A percentile compares a stretch with the other conserved stretches of the same genome.
Evolutionary conservation across 768 basidiomycete genomes (phyloP).

Genomic region (Mycena rebaudengoi): DNA sequence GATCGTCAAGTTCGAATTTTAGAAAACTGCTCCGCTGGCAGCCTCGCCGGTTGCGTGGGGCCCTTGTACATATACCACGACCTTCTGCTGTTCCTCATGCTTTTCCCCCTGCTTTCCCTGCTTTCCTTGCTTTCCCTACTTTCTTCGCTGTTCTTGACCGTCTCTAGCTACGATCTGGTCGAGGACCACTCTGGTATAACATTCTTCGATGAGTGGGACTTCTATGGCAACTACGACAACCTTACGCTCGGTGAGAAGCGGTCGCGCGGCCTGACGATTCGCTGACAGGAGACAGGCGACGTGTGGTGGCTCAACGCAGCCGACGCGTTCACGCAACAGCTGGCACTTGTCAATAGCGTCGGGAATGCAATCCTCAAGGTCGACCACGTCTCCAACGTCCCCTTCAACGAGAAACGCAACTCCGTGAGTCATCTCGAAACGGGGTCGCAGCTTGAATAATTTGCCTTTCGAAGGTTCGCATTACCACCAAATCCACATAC

Average conservation of each 20-base stretch:
- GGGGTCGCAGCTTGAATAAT: too few species aligned
- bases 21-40: too few species aligned
- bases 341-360: constrained; percentile 58
- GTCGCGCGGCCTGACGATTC: background rate
- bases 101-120: constrained; percentile 4
- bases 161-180: constrained; percentile 41
- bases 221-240: constrained; percentile 50
- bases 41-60: constrained; percentile 8
- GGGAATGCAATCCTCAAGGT: constrained; percentile 67
- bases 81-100: constrained; percentile 21
- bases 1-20: constrained; percentile 2
- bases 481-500: constrained; percentile 53
- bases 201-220: constrained; percentile 58
- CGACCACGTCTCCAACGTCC: constrained; percentile 63
- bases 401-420: constrained; percentile 59
- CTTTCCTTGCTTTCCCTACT: constrained; percentile 15
- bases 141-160: constrained; percentile 5
- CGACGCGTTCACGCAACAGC: constrained; percentile 45
- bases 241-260: constrained; percentile 32
- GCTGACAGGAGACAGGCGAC: constrained; percentile 46
- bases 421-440: constrained; percentile 64
- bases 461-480: constrained; percentile 45
- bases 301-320: constrained; percentile 53
- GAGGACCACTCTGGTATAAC: constrained; percentile 47
- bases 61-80: constrained; percentile 22